Conservation (phyloP, 148 eudicot species). For the Oxyria digyna region DNA sequence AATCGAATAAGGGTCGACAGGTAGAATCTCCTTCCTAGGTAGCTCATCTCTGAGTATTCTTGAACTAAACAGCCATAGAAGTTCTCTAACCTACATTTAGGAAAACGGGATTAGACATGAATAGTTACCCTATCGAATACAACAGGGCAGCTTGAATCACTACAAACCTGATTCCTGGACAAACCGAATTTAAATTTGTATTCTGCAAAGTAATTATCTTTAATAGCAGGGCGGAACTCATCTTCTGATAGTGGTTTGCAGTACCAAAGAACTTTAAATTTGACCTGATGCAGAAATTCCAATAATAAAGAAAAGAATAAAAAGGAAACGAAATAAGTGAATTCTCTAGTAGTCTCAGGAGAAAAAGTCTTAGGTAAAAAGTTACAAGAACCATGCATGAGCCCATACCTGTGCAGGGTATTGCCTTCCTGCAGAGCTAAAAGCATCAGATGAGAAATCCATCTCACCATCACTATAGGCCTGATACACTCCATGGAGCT, state of each 20-base stretch:
- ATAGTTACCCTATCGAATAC: background rate
- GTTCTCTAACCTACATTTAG: conserved; percentile 30
- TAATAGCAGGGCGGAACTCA: conserved; percentile 32
- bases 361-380: background rate
- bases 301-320: background rate
- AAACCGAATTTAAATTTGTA: conserved; percentile 35
- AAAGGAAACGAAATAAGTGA: background rate
- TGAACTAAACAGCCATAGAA: conserved; percentile 27
- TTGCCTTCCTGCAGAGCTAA: conserved; percentile 21
- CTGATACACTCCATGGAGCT: conserved; percentile 58
- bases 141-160: background rate
- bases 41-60: conserved; percentile 20
- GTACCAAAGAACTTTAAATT: conserved; percentile 24
- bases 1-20: background rate
- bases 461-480: conserved; percentile 57
- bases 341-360: background rate
- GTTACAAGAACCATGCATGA: background rate
- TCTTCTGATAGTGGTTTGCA: conserved; percentile 32
- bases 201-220: conserved; percentile 30
- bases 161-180: conserved; percentile 30
- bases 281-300: conserved; percentile 22
- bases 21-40: conserved; percentile 3
- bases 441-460: conserved; percentile 38
- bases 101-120: background rate
- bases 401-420: conserved; percentile 68